Base-by-base conservation (phyloP, 1,284 basidiomycete species). In the Psilocybe mexicana region DNA sequence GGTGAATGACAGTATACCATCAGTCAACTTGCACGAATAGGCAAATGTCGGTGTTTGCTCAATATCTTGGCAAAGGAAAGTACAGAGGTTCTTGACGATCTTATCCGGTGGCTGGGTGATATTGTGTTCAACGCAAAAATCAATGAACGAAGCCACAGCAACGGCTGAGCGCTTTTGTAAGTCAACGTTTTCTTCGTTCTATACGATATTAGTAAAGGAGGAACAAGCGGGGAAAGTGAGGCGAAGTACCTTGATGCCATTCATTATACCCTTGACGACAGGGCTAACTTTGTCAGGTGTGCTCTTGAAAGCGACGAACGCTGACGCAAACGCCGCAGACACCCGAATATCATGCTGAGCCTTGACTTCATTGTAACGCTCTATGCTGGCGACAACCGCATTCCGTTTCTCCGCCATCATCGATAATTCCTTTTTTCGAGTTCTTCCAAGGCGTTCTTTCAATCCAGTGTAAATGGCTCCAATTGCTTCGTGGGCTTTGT, bases 241-340 rank as follows among this genome's bases (percentile, higher is more conserved):
- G 42, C 47, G 42, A 40, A 79, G 54, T 51, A 92, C 94, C 84
- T 98, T 99, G 77, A 99, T 90, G 38, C 94, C 94, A 64, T 96
- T 97, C 92, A 98, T 99, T 63, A 99, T 88, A 40, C 93, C 94
- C 73, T 97, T 94, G 54, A 99, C 95, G 46, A 99, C 88, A 0
- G 92, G 96, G 64, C 94, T 98, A 61, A 99, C 88, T 77, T 98
- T 99, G 62, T 93, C 86, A 0, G 96, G 95, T 38, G 93, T 87
- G 38, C 85, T 85, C 67, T 84, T 82, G 61, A 96, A 85, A 3
- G 93, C 88, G 18, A 99, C 90, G 62, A 96, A 90, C 0, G 96
- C 94, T 2, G 92, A 90, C 10, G 96, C 94, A 65, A 97, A 90
- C 0, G 93, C 87, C 7, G 97, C 93, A 7, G 87, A 88, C 11